phyloP scores from a whole-genome alignment of 805 yeast genomes.

The Helenozyma rhizophorensis region DNA sequence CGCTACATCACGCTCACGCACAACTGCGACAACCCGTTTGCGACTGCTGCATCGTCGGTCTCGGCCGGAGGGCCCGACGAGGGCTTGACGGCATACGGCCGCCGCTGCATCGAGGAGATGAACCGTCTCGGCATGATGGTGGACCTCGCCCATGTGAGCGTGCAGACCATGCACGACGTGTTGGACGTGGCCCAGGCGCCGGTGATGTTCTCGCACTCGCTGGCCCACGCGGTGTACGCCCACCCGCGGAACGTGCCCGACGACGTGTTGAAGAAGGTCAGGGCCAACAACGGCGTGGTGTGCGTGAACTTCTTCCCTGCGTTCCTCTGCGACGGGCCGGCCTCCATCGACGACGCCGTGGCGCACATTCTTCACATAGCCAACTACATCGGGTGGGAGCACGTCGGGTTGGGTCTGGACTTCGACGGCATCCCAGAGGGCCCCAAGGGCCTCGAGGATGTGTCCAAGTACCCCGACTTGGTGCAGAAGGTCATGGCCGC shows the following conservation, averaged over 20 bases:
- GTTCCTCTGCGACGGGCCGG: constrained; percentile 27
- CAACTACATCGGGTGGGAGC: constrained; percentile 46
- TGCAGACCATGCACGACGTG: constrained; percentile 45
- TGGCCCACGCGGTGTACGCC: constrained; percentile 36
- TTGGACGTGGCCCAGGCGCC: constrained; percentile 40
- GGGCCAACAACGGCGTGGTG: constrained; percentile 44
- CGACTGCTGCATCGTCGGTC: constrained; percentile 49
- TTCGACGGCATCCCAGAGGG: constrained; percentile 49
- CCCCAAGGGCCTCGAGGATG: constrained; percentile 51
- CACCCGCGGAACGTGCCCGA: constrained; percentile 48
- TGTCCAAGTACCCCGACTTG: constrained; percentile 50
- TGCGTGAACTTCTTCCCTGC: constrained; percentile 44
- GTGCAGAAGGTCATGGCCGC: constrained; percentile 23
- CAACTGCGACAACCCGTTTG: constrained; percentile 55
- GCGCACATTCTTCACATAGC: constrained; percentile 42
- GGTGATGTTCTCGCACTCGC: constrained; percentile 47
- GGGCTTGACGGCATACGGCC: constrained; percentile 42
- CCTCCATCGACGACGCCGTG: constrained; percentile 45
- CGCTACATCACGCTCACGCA: constrained; percentile 51
- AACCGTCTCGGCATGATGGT: constrained; percentile 52
- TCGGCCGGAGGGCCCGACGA: constrained; percentile 42
- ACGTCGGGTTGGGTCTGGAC: constrained; percentile 49
- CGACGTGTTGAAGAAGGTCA: constrained; percentile 37
- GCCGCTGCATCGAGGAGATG: constrained; percentile 42
- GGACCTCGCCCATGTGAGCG: constrained; percentile 46